Evolutionary conservation across 257 asterid species (phyloP), one percentile per base, ranked within the genome.

Genomic region (Rhazya stricta): DNA sequence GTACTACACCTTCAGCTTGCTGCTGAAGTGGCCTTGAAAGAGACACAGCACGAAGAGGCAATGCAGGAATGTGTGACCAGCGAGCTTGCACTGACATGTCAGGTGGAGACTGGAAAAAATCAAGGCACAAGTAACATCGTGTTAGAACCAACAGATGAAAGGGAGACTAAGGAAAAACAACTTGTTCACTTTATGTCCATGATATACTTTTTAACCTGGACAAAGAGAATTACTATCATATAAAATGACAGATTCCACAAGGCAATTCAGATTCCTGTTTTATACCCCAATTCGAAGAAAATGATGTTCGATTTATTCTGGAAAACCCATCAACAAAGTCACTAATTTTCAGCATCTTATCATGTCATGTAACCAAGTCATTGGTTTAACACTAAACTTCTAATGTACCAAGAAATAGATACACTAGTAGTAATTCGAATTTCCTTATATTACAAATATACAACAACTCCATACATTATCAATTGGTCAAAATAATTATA

Each of bases 61-160:
- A 80, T 68, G 92, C 82, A 73, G 96, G 92, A 68, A 88, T 80
- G 82, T 86, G 93, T 61, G 96, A 86, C 98, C 96, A 95, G 69
- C 87, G 89, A 78, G 97, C 85, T 84, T 85, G 96, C 79, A 85
- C 86, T 36, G 97, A 79, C 83, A 89, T 79, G 78, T 92, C 98
- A 72, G 92, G 80, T 65, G 90, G 81, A 54, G 94, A 61, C 99
- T 94, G 92, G 54, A 77, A 81, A 77, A 68, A 48, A 37, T 37
- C 30, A 70, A 70, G 34, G 25, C 50, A 25, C 23, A 41, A 50
- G 65, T 9, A 27, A 60, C 7, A 77, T 62, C 8, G 12, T 69
- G 27, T 56, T 21, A 77, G 37, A 57, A 8, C 45, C 46, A 29
- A 66, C 18, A n/a, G 23, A 36, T 37, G 6, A 37, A 13, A 76